Base-by-base conservation (phyloP, 2,329 filamentous ascomycete genomes). In the Drechslerella coelobrocha region DNA sequence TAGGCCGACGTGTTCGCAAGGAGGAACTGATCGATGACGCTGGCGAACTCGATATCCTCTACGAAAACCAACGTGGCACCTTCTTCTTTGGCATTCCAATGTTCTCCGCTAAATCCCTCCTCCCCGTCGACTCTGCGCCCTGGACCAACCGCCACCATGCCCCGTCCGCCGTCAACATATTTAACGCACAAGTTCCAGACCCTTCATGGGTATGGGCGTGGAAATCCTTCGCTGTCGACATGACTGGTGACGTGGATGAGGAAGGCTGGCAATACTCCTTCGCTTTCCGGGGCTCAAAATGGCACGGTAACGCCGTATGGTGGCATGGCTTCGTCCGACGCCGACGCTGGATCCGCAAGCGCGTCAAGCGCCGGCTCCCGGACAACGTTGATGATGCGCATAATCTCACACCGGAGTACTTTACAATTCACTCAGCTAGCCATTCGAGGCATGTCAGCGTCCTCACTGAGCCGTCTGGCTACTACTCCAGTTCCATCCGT, bases 221-320 rank as follows among this genome's bases (percentile, higher is more conserved):
- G 87, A 84, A 84, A 77, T 83, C 83, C 41, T 89, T 87, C 86
- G 89, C 88, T 77, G 86, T 88, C 27, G 87, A 89, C 81, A 91
- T 84, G 91, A 93, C 81, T n/a, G 85, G 89, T 1, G 88, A 89
- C 68, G 87, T 90, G 9, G 94, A 97, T 76, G 89, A 93, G 72
- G 90, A 93, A 73, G 94, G 94, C 2, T 99, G 94, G 94, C 89
- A 96, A 78, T 99, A 99, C 79, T 94, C 91, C 14, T 92, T 97
- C 78, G 88, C 90, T 74, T 99, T 97, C 77, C 82, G 82, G 73
- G 86, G 84, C 69, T 82, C 80, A 43, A 91, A 89, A 74, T 99
- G 94, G 94, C 94, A 99, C 78, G 88, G 88, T 2, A 89, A 90
- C 17, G 86, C 89, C 77, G 89, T 86, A 24, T 97, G 93, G 92